Percentiles rank a stretch among this genome's conserved stretches.
These are phyloP conservation scores for Aspergillus sp. DNA, from an alignment of 2,329 filamentous ascomycete species.

Conservation along the genomic window DNA sequence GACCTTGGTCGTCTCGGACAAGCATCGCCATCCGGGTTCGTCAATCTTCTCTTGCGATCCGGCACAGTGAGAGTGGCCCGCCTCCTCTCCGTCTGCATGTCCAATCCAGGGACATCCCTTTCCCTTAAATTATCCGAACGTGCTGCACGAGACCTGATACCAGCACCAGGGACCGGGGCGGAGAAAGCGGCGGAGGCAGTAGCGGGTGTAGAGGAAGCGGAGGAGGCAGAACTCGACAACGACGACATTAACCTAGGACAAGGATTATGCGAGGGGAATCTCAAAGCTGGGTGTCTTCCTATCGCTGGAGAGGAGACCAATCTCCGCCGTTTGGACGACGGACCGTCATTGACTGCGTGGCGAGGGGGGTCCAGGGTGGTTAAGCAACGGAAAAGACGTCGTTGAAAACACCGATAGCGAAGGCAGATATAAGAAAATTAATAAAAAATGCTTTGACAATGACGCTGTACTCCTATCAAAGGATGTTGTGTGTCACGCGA, in stretches of 20 bases:
- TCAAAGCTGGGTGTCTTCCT: slow-evolving; percentile 8
- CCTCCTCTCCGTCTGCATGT: slow-evolving; percentile 12
- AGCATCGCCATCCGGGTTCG: slow-evolving; percentile 27
- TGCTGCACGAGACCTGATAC: background rate
- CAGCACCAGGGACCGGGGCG: slow-evolving; percentile 9
- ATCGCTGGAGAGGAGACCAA: slow-evolving; percentile 23
- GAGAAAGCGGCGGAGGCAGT: slow-evolving; percentile 6
- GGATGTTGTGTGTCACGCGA: no score
- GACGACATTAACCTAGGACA: slow-evolving; percentile 19
- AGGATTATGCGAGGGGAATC: background rate
- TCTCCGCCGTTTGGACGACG: slow-evolving; percentile 28
- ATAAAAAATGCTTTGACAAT: no score
- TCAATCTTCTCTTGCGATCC: slow-evolving; percentile 41
- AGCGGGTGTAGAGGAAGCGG: slow-evolving; percentile 8
- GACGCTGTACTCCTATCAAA: no score
- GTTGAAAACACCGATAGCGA: no score
- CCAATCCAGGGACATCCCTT: slow-evolving; percentile 5
- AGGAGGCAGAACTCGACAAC: slow-evolving; percentile 14
- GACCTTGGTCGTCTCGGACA: slow-evolving; percentile 11
- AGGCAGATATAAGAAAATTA: no score
- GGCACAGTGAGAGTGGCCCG: slow-evolving; percentile 18
- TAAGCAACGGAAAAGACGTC: no score
- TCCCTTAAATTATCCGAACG: no score
- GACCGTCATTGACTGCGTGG: slow-evolving; percentile 28
- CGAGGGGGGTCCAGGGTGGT: slow-evolving; percentile 3